Evolutionary conservation across 805 yeast species (phyloP).

Genomic region (Barnettozyma populi): DNA sequence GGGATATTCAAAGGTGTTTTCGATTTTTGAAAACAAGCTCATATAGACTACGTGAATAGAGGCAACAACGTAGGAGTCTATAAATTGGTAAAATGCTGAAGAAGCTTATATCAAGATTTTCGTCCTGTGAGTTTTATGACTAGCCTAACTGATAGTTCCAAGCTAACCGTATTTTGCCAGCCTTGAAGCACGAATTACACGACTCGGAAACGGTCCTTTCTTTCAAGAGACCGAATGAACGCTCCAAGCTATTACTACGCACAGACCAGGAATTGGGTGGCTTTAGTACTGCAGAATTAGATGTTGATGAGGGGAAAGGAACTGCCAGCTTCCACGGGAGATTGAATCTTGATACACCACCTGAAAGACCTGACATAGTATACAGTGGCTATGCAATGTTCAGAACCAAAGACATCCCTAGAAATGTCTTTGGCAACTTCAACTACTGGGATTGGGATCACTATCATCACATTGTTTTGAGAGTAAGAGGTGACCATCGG

Average conservation of each 20-base stretch:
- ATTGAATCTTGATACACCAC: conserved; percentile 60
- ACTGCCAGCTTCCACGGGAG: conserved; percentile 70
- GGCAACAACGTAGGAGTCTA: not conserved
- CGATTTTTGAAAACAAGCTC: not conserved
- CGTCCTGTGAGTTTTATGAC: conserved; percentile 1
- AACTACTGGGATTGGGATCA: conserved; percentile 69
- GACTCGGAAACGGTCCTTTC: conserved; percentile 44
- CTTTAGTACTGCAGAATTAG: conserved; percentile 57
- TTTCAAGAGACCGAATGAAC: conserved; percentile 46
- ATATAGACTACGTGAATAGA: not conserved
- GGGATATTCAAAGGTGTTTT: not conserved
- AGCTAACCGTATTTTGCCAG: conserved; percentile 2
- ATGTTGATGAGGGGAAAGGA: conserved; percentile 31
- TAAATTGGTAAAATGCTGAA: conserved; percentile 4
- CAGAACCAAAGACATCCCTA: conserved; percentile 62
- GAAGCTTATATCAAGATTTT: not conserved
- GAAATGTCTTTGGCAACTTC: conserved; percentile 35
- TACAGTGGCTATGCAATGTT: conserved; percentile 78
- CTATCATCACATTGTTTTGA: conserved; percentile 54
- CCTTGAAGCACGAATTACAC: conserved; percentile 6
- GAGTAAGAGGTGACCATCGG: conserved; percentile 69
- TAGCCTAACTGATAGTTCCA: too few species aligned
- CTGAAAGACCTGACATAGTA: conserved; percentile 56
- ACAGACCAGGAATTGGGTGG: conserved; percentile 79
- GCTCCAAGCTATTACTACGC: conserved; percentile 50